phyloP scores from a whole-genome alignment of 2,329 filamentous ascomycete species.

The Colletotrichum euphorbiae region DNA sequence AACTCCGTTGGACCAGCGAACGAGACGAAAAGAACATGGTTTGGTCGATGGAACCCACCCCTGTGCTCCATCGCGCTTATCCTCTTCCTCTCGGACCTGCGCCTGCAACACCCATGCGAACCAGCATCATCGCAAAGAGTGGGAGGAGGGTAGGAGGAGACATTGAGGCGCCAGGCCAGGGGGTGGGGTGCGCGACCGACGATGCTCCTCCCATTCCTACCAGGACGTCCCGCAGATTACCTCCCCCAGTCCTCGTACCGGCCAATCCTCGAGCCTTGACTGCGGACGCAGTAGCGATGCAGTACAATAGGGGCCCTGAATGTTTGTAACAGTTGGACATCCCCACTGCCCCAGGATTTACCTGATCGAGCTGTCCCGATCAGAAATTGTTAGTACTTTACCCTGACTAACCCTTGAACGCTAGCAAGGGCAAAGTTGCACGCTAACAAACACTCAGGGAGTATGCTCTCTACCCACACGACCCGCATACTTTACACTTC shows the following conservation, averaged over 20 bases:
- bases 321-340: too few species aligned
- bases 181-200: slow-evolving; percentile 27
- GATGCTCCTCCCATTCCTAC: slow-evolving; percentile 6
- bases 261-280: too few species aligned
- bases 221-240: background rate
- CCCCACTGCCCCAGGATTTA: too few species aligned
- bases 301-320: too few species aligned
- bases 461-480: background rate
- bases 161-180: background rate
- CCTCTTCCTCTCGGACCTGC: slow-evolving; percentile 57
- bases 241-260: background rate
- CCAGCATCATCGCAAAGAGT: slow-evolving; percentile 40
- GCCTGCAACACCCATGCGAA: slow-evolving; percentile 47
- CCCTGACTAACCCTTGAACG: too few species aligned
- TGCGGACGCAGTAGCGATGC: background rate
- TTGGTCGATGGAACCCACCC: slow-evolving; percentile 37
- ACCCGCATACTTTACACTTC: slow-evolving; percentile 1
- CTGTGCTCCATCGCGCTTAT: slow-evolving; percentile 48
- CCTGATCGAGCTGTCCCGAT: too few species aligned
- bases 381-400: too few species aligned
- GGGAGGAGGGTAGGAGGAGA: slow-evolving; percentile 1
- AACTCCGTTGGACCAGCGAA: slow-evolving; percentile 23
- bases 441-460: too few species aligned
- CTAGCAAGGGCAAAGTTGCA: too few species aligned
- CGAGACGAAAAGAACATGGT: slow-evolving; percentile 19